These are phyloP conservation scores for Maudiozyma humilis DNA, from an alignment of 1,139 yeast species.

Conservation along the genomic window DNA sequence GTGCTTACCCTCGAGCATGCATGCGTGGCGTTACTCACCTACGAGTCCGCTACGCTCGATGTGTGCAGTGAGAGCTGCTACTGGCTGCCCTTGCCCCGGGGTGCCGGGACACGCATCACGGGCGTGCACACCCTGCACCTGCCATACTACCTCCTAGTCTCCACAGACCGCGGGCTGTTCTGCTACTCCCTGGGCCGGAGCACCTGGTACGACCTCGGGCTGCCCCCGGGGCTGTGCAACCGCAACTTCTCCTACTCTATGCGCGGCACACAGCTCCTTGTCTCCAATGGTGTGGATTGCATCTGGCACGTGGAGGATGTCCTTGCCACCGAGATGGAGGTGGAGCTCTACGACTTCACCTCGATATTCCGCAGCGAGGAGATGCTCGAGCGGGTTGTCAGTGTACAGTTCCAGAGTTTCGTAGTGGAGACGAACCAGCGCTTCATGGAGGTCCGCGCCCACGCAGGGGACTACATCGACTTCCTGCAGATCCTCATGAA, in stretches of 20 bases:
- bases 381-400: not conserved
- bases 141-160: not conserved
- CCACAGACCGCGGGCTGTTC: not conserved
- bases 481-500: slow-evolving; percentile 3
- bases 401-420: not conserved
- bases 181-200: not conserved
- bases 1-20: too few relatives aligned
- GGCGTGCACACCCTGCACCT: not conserved
- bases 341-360: slow-evolving; percentile 2
- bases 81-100: too few relatives aligned
- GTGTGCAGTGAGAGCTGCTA: too few relatives aligned
- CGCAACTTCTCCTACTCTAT: not conserved
- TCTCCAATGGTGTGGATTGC: not conserved
- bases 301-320: slow-evolving; percentile 4
- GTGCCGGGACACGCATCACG: too few relatives aligned
- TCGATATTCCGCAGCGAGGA: slow-evolving; percentile 4
- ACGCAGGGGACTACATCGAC: not conserved
- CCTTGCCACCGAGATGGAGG: not conserved
- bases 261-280: slow-evolving; percentile 2
- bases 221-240: not conserved
- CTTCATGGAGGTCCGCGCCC: slow-evolving; percentile 1
- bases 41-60: too few relatives aligned
- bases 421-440: slow-evolving; percentile 7
- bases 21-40: too few relatives aligned
- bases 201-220: not conserved